Conservation (phyloP, 371 early-diverging fungal species). For the Blakeslea trispora region DNA sequence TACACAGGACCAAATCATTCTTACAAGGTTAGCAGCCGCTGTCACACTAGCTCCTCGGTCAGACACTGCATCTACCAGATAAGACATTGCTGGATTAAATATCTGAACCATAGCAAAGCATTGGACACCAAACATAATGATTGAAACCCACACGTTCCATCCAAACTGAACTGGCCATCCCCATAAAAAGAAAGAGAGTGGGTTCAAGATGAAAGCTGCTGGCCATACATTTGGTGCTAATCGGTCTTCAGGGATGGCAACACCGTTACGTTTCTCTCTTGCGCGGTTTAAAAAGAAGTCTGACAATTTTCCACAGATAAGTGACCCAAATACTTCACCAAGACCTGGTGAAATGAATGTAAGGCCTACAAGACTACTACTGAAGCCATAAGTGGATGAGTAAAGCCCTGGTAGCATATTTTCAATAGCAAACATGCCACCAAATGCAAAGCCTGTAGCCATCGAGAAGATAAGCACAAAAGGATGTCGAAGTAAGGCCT, state of each 20-base stretch:
- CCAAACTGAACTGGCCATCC: conserved; percentile 59
- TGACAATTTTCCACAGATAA: conserved; percentile 55
- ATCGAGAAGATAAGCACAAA: conserved; percentile 54
- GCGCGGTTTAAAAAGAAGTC: conserved; percentile 51
- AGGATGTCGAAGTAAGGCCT: conserved; percentile 54
- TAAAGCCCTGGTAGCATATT: conserved; percentile 48
- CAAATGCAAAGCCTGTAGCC: conserved; percentile 61
- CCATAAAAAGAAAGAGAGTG: conserved; percentile 56
- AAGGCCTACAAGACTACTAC: conserved; percentile 42
- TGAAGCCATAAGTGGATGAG: conserved; percentile 34
- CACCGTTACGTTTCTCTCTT: conserved; percentile 47
- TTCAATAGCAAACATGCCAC: conserved; percentile 55
- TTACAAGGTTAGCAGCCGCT: conserved; percentile 58
- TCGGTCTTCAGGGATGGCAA: conserved; percentile 57
- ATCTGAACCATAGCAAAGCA: conserved; percentile 64
- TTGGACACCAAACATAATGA: conserved; percentile 58
- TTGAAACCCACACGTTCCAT: conserved; percentile 54
- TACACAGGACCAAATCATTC: conserved; percentile 59
- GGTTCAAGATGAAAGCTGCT: conserved; percentile 55
- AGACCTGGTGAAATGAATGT: conserved; percentile 51
- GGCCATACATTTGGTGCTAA: conserved; percentile 58
- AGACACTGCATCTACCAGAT: conserved; percentile 58
- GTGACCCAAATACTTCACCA: conserved; percentile 58
- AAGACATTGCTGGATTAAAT: conserved; percentile 53
- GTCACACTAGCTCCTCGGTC: conserved; percentile 63